Base-by-base conservation (phyloP, 2,329 filamentous ascomycete genomes). In the Xylariaceae sp. region DNA sequence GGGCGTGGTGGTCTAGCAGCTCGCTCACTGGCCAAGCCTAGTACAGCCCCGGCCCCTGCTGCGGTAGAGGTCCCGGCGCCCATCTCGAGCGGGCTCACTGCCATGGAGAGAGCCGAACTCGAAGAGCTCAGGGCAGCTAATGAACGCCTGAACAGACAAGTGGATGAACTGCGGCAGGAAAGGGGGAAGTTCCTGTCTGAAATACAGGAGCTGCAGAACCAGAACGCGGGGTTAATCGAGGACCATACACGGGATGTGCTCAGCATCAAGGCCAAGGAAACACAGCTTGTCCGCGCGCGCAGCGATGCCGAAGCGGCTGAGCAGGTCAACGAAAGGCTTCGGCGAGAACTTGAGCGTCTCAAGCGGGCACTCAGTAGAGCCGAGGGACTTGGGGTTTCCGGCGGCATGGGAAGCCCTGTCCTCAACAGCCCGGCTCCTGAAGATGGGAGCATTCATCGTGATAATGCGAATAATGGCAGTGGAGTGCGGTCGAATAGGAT, bases 221-320 rank as follows among this genome's bases (percentile, higher is more conserved):
- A 96, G 60, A 98, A 98, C 56, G 92, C 92, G 16, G 85, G 92
- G 47, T 72, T 98, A 23, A 98, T 98, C 45, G 92, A 98, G 64
- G 90, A 97, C 55, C 90, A 97, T 61, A 98, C 92, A 0, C 77
- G 90, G 33, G 90, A 98, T 55, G 88, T 96, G 0, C 72, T 98
- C 29, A 92, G 88, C 52, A 94, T 98, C 67, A 97, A 97, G 62
- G 92, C 92, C 11, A 98, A 98, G 64, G 92, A 98, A 63, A 97
- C 92, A 3, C 92, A 98, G 55, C 75, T 98, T 4, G 90, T 97
- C 8, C 83, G 92, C 31, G 89, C 92, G 9, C 77, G 89, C 38
- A 88, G 85, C 50, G 92, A 98, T 56, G 85, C 84, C 21, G 90
- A 97, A 60, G 81, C 86, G 1, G 86, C 89, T 0, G 88, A 96